Evolutionary conservation across 1,284 basidiomycete genomes (phyloP).

Genomic region (Pulchroboletus neoregius): DNA sequence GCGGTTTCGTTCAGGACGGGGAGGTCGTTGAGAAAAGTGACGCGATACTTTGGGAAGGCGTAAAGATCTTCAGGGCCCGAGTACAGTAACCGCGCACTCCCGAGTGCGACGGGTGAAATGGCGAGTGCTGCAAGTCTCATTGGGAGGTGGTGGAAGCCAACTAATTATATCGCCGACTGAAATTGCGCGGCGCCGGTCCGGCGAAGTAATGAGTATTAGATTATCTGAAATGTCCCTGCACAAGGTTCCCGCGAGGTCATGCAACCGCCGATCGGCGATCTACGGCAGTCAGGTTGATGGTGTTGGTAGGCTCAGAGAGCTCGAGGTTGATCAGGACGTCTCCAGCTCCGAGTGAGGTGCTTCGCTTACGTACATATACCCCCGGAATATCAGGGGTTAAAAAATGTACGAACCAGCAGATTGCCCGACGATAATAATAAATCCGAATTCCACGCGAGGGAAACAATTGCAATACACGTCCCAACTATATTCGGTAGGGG

Average conservation of each 20-base stretch:
- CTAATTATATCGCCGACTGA: constrained; percentile 35
- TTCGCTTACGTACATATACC: constrained; percentile 57
- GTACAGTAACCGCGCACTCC: constrained; percentile 50
- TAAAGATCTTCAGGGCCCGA: constrained; percentile 76
- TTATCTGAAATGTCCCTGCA: no score
- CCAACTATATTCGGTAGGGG: constrained; percentile 65
- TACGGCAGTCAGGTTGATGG: constrained; percentile 5
- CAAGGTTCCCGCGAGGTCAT: constrained; percentile 6
- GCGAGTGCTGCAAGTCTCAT: constrained; percentile 13
- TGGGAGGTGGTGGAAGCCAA: constrained; percentile 11
- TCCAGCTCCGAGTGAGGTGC: no score
- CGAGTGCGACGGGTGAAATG: constrained; percentile 21
- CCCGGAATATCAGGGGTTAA: constrained; percentile 51
- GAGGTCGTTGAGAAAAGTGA: constrained; percentile 76
- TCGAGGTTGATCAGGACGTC: neutral
- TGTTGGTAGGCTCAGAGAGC: neutral
- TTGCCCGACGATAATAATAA: constrained; percentile 59
- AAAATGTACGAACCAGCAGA: constrained; percentile 42
- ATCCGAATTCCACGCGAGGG: constrained; percentile 49
- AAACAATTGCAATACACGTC: constrained; percentile 50
- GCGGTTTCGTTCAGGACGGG: constrained; percentile 77
- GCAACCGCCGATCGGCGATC: constrained; percentile 33
- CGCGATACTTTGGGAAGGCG: constrained; percentile 81
- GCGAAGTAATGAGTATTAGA: no score
- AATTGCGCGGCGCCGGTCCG: constrained; percentile 26